Base-by-base conservation (phyloP, 2,329 filamentous ascomycete species). In the Apiospora aurea region DNA sequence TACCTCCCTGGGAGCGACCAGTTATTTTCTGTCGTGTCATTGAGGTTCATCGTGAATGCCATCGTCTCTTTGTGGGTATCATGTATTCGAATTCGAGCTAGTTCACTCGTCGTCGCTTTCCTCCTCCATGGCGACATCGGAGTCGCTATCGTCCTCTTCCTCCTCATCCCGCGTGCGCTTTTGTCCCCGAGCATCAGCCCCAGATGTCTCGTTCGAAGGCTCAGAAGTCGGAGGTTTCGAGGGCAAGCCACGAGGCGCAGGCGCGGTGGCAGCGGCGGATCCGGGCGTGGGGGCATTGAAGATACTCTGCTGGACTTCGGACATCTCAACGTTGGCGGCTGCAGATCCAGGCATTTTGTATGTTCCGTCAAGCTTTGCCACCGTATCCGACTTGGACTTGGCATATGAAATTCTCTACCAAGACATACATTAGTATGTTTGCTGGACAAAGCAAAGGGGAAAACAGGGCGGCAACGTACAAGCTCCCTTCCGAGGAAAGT, bases 331-430 rank as follows among this genome's bases (percentile, higher is more conserved):
- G 53, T 84, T 85, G 70, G 85, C 84, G 71, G 88, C 86, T 41
- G 84, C 86, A 26, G 86, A 83, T 53, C 83, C 82, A 41, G 94
- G 91, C 76, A 93, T 88, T 79, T 92, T 91, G 84, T 95, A 97
- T 18, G 94, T 96, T 74, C 96, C 96, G 76, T 97, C 95, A 70
- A 99, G 90, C 82, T 97, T 97, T 46, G 94, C 91, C 74, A 99
- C 90, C 34, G 93, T 92, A 81, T 97, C 88, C 4, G 95, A 98
- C 80, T 96, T 96, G 72, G 92, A 91, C 82, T 95, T 97, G 72
- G 94, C 95, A 81, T 98, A 99, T 75, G 92, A 87, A 77, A 99
- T 95, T 89, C 91, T 93, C 96, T 98, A 73, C 29, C 13, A n/a
- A 67, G 73, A 70, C 74, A 72, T 76, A 21, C 13, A 74, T 51